Conservation (phyloP, 192 early-diverging fungal species). For the Backusella macrospora region DNA sequence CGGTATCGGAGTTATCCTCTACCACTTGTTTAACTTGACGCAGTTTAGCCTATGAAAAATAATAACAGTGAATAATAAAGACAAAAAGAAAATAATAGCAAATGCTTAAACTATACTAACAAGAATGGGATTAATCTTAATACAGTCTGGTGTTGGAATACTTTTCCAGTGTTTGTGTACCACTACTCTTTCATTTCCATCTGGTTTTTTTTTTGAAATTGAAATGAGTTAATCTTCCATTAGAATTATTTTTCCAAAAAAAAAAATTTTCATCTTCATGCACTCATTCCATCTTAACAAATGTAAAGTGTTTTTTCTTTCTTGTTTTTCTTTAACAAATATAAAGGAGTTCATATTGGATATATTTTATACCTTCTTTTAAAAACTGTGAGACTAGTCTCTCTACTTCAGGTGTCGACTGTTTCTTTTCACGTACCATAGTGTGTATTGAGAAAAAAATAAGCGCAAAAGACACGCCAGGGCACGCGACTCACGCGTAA, state of each 20-base stretch:
- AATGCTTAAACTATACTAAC: conserved; percentile 18
- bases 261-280: conserved; percentile 16
- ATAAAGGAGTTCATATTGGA: background rate
- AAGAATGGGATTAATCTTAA: conserved; percentile 32
- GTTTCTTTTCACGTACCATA: conserved; percentile 20
- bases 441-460: background rate
- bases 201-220: conserved; percentile 8
- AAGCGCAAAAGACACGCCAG: conserved; percentile 7
- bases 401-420: conserved; percentile 28
- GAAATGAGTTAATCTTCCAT: conserved; percentile 20
- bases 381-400: conserved; percentile 34
- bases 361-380: conserved; percentile 34
- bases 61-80: background rate
- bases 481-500: background rate
- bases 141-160: conserved; percentile 22
- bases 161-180: conserved; percentile 24
- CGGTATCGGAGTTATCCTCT: conserved; percentile 20
- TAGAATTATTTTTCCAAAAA: conserved; percentile 16
- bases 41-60: conserved; percentile 24
- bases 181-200: background rate
- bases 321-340: background rate
- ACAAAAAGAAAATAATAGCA: background rate
- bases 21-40: conserved; percentile 17
- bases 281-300: background rate
- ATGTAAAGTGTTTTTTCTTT: background rate